Percentiles rank a stretch among this genome's conserved stretches.
Conservation (phyloP, 768 basidiomycete species). For the Auricularia sp. region DNA sequence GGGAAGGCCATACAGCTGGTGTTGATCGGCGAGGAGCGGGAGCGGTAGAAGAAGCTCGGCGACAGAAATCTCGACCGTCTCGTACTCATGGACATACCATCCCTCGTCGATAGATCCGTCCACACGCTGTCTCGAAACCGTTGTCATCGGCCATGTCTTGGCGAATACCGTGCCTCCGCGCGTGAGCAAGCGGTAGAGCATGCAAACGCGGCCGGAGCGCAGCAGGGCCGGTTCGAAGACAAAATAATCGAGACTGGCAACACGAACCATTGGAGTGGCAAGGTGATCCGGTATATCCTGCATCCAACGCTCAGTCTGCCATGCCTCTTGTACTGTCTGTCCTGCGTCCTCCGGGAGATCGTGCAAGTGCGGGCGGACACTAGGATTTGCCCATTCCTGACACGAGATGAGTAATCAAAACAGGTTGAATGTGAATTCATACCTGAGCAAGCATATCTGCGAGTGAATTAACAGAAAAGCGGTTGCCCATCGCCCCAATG, state of each 20-base stretch:
- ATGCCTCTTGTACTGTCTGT: conserved; percentile 11
- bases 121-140: background rate
- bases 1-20: background rate
- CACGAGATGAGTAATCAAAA: background rate
- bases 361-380: conserved; percentile 19
- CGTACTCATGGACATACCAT: background rate
- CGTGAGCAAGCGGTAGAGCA: conserved; percentile 20
- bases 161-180: conserved; percentile 1
- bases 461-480: conserved; percentile 23
- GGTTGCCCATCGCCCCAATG: conserved; percentile 22
- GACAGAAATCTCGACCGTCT: background rate
- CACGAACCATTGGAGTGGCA: conserved; percentile 20
- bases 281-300: conserved; percentile 15
- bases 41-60: background rate
- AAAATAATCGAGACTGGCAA: conserved; percentile 18
- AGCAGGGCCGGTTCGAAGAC: conserved; percentile 21
- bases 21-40: background rate
- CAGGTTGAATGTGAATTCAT: background rate
- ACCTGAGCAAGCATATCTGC: conserved; percentile 24
- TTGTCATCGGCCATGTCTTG: background rate
- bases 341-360: conserved; percentile 28
- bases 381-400: conserved; percentile 30
- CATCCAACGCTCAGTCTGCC: conserved; percentile 20
- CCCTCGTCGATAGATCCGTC: background rate
- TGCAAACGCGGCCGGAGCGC: conserved; percentile 7